Evolutionary conservation across 768 basidiomycete genomes (phyloP).

Genomic region (Chlorophyllum brunneum): DNA sequence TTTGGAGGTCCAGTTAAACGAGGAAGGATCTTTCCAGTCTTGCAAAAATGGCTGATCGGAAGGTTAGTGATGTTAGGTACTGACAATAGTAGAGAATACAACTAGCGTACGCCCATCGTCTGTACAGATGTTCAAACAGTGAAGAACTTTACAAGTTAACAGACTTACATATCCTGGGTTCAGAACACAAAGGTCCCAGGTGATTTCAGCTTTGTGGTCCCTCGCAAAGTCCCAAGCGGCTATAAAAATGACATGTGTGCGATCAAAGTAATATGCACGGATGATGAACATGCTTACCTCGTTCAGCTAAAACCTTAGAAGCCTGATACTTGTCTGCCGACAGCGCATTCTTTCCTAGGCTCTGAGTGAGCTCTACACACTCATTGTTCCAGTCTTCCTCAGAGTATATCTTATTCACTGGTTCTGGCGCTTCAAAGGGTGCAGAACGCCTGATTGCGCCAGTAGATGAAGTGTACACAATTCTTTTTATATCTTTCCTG

Average conservation of each 20-base stretch:
- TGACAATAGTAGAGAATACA: background rate
- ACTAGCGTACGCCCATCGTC: conserved; percentile 9
- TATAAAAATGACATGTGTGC: background rate
- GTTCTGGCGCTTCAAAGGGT: background rate
- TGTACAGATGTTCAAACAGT: background rate
- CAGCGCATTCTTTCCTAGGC: background rate
- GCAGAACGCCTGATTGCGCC: background rate
- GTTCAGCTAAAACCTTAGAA: conserved; percentile 8
- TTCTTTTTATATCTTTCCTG: conserved; percentile 6
- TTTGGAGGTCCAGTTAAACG: conserved; percentile 3
- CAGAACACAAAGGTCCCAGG: conserved; percentile 10
- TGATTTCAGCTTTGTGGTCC: conserved; percentile 5
- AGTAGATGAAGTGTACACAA: conserved; percentile 10
- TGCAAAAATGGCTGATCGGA: background rate
- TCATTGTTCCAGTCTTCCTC: conserved; percentile 10
- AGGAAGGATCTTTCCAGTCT: conserved; percentile 8
- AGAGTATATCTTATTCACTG: background rate
- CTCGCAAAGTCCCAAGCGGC: conserved; percentile 9
- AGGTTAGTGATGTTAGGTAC: background rate
- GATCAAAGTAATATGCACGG: background rate
- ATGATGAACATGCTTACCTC: background rate
- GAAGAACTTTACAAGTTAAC: background rate
- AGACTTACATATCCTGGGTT: conserved; percentile 4
- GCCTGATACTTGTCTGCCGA: conserved; percentile 8
- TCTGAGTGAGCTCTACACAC: background rate